Evolutionary conservation across 1,284 basidiomycete genomes (phyloP).

Genomic region (Coniferiporia sulphurascens): DNA sequence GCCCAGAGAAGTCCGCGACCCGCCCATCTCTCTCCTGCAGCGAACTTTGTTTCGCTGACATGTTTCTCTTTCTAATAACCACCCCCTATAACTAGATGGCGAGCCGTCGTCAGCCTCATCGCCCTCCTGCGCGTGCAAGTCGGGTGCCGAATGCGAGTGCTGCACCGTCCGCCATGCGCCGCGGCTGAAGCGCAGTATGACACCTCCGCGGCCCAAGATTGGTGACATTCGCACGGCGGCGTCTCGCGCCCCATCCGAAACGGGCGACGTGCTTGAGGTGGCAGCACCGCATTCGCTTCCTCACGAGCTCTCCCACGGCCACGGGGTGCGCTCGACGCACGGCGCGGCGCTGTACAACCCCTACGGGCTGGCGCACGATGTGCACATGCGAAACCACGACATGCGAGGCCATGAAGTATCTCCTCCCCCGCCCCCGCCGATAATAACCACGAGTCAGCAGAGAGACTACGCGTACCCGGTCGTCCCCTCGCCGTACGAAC

Average conservation of each 20-base stretch:
- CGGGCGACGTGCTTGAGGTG: conserved; percentile 1
- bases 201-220: conserved; percentile 12
- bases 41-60: conserved; percentile 33
- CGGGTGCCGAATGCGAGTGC: conserved; percentile 44
- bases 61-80: conserved; percentile 34
- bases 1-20: conserved; percentile 14
- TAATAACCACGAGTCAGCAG: not conserved
- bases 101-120: conserved; percentile 29
- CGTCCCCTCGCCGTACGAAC: not conserved
- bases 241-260: conserved; percentile 7
- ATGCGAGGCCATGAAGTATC: conserved; percentile 8
- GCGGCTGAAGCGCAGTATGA: conserved; percentile 15
- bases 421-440: not conserved
- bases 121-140: conserved; percentile 34
- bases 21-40: not conserved
- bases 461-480: conserved; percentile 2
- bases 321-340: conserved; percentile 12
- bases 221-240: conserved; percentile 11
- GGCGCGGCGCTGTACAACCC: conserved; percentile 15
- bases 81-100: conserved; percentile 5
- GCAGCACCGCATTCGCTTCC: not conserved
- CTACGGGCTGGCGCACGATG: conserved; percentile 15
- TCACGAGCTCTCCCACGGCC: conserved; percentile 14
- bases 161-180: conserved; percentile 37
- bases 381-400: conserved; percentile 7